phyloP scores from a whole-genome alignment of 441 rosid species.

The Gossypium schwendimanii region DNA sequence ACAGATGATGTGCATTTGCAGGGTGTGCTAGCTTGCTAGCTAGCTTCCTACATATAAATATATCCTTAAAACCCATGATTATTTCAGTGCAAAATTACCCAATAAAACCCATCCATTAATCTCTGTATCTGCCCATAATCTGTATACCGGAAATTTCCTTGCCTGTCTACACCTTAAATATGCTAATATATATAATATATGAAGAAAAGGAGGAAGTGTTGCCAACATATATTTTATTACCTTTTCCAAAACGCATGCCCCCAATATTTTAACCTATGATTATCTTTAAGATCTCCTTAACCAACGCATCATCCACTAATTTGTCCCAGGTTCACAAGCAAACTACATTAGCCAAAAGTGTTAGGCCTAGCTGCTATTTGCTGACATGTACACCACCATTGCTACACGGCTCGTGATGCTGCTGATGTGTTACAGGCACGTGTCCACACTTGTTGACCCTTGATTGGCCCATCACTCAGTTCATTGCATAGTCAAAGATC shows the following conservation, averaged over 20 bases:
- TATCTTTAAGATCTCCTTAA: constrained; percentile 19
- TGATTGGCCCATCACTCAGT: not conserved
- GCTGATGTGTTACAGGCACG: constrained; percentile 21
- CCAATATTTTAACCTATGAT: constrained; percentile 17
- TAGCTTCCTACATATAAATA: not conserved
- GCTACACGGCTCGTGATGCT: not conserved
- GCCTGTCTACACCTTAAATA: not conserved
- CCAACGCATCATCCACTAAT: constrained; percentile 45
- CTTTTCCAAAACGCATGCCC: not conserved
- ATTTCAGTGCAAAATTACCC: constrained; percentile 3
- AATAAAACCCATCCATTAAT: not conserved
- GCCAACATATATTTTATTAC: not conserved
- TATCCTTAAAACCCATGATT: not conserved
- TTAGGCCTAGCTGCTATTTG: constrained; percentile 29
- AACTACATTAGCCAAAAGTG: constrained; percentile 10
- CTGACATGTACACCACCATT: constrained; percentile 43
- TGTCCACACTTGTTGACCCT: constrained; percentile 21
- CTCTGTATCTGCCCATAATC: not conserved
- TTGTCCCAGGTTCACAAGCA: constrained; percentile 21
- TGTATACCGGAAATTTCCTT: not conserved
- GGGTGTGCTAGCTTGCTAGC: not conserved
- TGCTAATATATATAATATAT: not conserved
- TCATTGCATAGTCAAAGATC: constrained; percentile 34
- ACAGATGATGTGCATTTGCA: not conserved
- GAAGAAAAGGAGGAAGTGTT: not conserved